Base-by-base conservation (phyloP, 2,329 filamentous ascomycete genomes). In the Aulographum hederae region DNA sequence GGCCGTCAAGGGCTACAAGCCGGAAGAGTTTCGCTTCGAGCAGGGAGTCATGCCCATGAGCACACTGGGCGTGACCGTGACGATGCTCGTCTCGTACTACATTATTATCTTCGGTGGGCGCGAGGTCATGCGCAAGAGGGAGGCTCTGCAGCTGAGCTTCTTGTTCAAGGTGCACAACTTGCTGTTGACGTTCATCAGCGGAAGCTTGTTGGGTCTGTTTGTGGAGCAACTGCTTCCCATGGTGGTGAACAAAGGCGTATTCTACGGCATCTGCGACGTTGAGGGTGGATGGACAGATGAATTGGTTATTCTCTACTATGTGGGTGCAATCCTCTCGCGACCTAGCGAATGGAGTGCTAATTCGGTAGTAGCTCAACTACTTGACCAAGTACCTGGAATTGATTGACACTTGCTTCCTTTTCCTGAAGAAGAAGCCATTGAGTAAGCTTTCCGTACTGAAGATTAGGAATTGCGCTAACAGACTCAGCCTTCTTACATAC, bases 351-450 rank as follows among this genome's bases (percentile, higher is more conserved):
- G 21, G 21, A 8, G n/a, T 8, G 21, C 21, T 25, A 25, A 25
- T n/a, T 25, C 8, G n/a, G n/a, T 25, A 10, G 6, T 50, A 94
- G 85, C 69, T 95, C 52, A 95, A 91, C 67, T 95, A 95, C 65
- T 71, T 94, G 34, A 95, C 85, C 61, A 95, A 95, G 61, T 95
- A 93, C 59, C 70, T 94, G 43, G 86, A 95, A 60, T 68, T 95
- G 42, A 63, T 95, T 45, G 86, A 95, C 58, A 95, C 86, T 37
- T 75, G 86, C 53, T 95, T 95, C 69, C 67, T 95, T 34, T 89
- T 94, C 64, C 72, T 95, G 56, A 95, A 95, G 77, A 95, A 95
- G 77, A 95, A 95, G 77, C 86, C 84, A 35, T 62, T 92, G 51
- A 92, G 68, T 73, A 62, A 41, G 65, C 46, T 16, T 17, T 17